phyloP scores from a whole-genome alignment of 73 alveolate genomes.

The Halteria grandinella region DNA sequence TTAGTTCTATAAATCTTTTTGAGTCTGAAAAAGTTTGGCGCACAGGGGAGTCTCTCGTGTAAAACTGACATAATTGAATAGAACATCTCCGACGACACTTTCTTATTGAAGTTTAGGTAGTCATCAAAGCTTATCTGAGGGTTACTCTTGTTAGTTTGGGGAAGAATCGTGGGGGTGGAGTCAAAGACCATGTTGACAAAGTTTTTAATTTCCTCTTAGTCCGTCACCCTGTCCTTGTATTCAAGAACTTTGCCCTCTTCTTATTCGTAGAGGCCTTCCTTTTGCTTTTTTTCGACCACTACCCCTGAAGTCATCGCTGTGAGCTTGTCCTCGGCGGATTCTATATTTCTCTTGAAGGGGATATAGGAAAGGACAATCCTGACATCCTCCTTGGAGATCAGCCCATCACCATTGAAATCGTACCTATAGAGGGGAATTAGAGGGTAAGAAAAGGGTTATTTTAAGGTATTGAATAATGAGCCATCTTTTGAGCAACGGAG shows the following conservation, averaged over 20 bases:
- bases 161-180: background rate
- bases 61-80: background rate
- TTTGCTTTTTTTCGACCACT: no score
- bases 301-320: no score
- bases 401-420: conserved; percentile 14
- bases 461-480: no score
- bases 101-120: background rate
- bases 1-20: background rate
- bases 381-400: conserved; percentile 6
- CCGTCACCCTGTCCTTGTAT: background rate
- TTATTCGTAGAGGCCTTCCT: background rate
- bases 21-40: background rate
- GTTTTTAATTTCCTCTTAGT: background rate
- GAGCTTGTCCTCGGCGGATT: no score
- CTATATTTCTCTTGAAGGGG: background rate
- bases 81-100: background rate
- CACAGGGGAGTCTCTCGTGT: background rate
- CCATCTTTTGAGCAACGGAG: no score
- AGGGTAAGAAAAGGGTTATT: no score
- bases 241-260: background rate
- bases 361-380: conserved; percentile 16
- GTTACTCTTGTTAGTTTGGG: no score
- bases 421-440: background rate
- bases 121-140: background rate
- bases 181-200: background rate